These are phyloP conservation scores for Fraxinus sp. DNA, from an alignment of 305 asterid species.

Conservation along the genomic window DNA sequence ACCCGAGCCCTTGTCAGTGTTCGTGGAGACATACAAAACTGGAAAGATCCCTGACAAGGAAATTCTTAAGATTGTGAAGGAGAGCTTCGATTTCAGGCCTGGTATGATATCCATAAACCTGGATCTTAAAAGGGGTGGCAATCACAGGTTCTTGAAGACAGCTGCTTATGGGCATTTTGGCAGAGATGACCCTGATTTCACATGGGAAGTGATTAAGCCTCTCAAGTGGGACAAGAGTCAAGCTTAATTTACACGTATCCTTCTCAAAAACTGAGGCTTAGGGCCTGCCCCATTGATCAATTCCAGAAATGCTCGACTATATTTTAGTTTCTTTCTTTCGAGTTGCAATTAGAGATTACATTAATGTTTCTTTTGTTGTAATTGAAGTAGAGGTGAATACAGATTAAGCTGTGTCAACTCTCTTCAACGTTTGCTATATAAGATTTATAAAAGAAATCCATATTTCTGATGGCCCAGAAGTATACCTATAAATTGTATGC, in stretches of 20 bases:
- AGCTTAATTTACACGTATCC: conserved; percentile 25
- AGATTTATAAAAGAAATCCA: not conserved
- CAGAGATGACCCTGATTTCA: conserved; percentile 56
- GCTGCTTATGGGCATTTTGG: conserved; percentile 70
- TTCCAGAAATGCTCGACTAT: not conserved
- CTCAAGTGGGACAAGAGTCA: conserved; percentile 51
- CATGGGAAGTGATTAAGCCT: conserved; percentile 61
- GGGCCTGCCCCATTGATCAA: not conserved
- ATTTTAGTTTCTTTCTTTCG: not conserved
- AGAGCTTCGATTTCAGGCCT: conserved; percentile 64
- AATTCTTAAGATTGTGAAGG: conserved; percentile 53
- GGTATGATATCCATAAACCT: conserved; percentile 66
- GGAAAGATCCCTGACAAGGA: conserved; percentile 62
- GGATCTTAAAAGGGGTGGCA: conserved; percentile 56
- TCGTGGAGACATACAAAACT: conserved; percentile 53
- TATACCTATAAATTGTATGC: not conserved
- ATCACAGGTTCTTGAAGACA: conserved; percentile 53
- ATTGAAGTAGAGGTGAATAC: not conserved
- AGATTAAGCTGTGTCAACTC: conserved; percentile 1
- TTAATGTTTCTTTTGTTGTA: not conserved
- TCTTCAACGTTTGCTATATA: not conserved
- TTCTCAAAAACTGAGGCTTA: not conserved
- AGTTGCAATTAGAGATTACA: not conserved
- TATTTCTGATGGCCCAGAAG: not conserved
- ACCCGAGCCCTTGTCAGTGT: conserved; percentile 61